phyloP scores from a whole-genome alignment of 495 filamentous ascomycete genomes.

The Aspergillus leporis region DNA sequence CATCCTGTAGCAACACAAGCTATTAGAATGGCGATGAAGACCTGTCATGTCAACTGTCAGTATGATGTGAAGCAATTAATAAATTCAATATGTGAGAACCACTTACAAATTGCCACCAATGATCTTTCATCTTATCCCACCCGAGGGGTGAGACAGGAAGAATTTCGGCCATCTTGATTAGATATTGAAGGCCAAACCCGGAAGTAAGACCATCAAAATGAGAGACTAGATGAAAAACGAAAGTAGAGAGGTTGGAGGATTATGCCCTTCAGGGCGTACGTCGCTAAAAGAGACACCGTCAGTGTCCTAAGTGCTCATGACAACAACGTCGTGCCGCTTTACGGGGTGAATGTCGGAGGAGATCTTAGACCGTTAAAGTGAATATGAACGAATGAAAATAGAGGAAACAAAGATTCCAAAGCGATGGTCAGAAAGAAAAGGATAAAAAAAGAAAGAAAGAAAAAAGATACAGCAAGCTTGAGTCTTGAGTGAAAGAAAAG shows the following conservation, averaged over 20 bases:
- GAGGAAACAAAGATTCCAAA: not conserved
- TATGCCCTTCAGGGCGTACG: slow-evolving; percentile 9
- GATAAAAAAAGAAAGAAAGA: not conserved
- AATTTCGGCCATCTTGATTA: slow-evolving; percentile 34
- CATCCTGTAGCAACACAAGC: slow-evolving; percentile 32
- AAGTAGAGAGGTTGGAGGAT: slow-evolving; percentile 1
- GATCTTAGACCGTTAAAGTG: not conserved
- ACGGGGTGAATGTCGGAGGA: not conserved
- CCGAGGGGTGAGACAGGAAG: slow-evolving; percentile 35
- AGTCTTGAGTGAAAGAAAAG: slow-evolving; percentile 2
- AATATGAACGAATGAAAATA: not conserved
- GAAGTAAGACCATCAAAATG: slow-evolving; percentile 9
- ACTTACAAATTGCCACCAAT: slow-evolving; percentile 51
- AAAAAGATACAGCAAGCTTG: not conserved
- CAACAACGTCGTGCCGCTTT: slow-evolving; percentile 2
- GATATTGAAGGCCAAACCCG: slow-evolving; percentile 15
- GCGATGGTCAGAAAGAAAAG: not conserved
- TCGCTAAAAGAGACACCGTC: not conserved
- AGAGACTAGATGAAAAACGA: slow-evolving; percentile 11
- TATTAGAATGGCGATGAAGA: slow-evolving; percentile 42
- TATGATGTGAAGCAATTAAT: not conserved
- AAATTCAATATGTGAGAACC: not conserved
- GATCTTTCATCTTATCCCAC: slow-evolving; percentile 36
- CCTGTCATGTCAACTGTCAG: slow-evolving; percentile 25
- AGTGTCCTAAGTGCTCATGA: slow-evolving; percentile 5